Percentiles rank a stretch among this genome's conserved stretches.
These are phyloP conservation scores for Claviceps spartinae DNA, from an alignment of 2,329 filamentous ascomycete species.

Conservation along the genomic window DNA sequence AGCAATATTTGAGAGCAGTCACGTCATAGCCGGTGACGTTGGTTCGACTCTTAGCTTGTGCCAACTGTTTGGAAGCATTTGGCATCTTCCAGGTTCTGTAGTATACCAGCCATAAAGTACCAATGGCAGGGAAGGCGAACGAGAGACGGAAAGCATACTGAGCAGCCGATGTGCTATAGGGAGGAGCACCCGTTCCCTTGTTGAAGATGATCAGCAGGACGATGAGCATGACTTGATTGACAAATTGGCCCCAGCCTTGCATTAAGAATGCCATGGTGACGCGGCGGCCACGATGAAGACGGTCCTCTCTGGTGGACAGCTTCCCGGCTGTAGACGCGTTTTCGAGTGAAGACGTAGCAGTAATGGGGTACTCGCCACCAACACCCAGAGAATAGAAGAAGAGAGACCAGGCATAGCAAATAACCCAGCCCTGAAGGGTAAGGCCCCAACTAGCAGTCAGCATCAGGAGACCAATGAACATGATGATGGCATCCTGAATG, in stretches of 20 bases:
- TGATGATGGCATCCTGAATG: slow-evolving; percentile 86
- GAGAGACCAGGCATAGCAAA: slow-evolving; percentile 88
- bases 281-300: slow-evolving; percentile 88
- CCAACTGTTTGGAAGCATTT: slow-evolving; percentile 69
- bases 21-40: slow-evolving; percentile 87
- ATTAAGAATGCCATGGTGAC: slow-evolving; percentile 94
- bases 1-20: slow-evolving; percentile 64
- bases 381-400: slow-evolving; percentile 61
- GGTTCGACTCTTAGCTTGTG: slow-evolving; percentile 69
- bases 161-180: slow-evolving; percentile 62
- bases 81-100: slow-evolving; percentile 94
- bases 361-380: slow-evolving; percentile 92
- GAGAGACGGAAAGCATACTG: slow-evolving; percentile 90
- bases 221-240: slow-evolving; percentile 86
- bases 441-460: slow-evolving; percentile 82
- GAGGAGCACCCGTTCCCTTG: slow-evolving; percentile 56
- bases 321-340: slow-evolving; percentile 75
- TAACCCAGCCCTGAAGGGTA: slow-evolving; percentile 84
- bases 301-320: slow-evolving; percentile 81
- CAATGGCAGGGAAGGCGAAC: slow-evolving; percentile 80
- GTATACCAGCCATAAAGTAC: slow-evolving; percentile 90
- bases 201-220: slow-evolving; percentile 80
- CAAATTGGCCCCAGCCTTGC: slow-evolving; percentile 95
- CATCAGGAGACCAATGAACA: slow-evolving; percentile 88
- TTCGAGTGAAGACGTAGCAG: slow-evolving; percentile 88